phyloP scores from a whole-genome alignment of 2,329 filamentous ascomycete genomes.

The Colletotrichum coccodes region DNA sequence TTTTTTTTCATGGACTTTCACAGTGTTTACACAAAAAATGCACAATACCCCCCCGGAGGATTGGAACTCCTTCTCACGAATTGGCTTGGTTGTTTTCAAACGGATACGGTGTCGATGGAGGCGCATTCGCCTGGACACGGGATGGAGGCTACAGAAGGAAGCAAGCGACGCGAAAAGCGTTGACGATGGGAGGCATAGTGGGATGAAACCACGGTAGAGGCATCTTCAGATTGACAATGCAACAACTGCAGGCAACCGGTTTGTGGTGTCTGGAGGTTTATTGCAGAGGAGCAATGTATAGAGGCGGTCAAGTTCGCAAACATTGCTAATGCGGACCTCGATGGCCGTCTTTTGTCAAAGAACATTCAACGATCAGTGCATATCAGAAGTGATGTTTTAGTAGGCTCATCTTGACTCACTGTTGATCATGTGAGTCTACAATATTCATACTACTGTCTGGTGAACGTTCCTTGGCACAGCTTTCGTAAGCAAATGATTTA shows the following conservation, averaged over 20 bases:
- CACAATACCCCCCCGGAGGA: slow-evolving; percentile 33
- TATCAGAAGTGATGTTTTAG: neutral
- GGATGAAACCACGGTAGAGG: neutral
- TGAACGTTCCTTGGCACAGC: neutral
- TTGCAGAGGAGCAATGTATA: neutral
- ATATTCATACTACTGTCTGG: no score
- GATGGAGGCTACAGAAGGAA: neutral
- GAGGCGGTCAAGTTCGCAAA: neutral
- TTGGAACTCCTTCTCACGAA: slow-evolving; percentile 23
- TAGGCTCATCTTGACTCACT: neutral
- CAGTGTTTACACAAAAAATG: slow-evolving; percentile 33
- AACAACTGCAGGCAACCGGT: neutral
- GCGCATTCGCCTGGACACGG: neutral
- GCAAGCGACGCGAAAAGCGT: neutral
- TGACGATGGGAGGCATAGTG: neutral
- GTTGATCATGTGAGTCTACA: no score
- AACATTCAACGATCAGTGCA: neutral
- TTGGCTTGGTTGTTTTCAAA: slow-evolving; percentile 25
- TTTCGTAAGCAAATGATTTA: neutral
- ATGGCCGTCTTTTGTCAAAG: neutral
- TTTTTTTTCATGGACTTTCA: slow-evolving; percentile 25
- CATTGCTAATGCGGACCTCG: neutral
- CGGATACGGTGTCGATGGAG: slow-evolving; percentile 14
- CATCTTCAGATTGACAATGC: neutral
- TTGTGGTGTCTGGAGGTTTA: neutral